Conservation (phyloP, 148 eudicot species). For the Oxyria digyna region DNA sequence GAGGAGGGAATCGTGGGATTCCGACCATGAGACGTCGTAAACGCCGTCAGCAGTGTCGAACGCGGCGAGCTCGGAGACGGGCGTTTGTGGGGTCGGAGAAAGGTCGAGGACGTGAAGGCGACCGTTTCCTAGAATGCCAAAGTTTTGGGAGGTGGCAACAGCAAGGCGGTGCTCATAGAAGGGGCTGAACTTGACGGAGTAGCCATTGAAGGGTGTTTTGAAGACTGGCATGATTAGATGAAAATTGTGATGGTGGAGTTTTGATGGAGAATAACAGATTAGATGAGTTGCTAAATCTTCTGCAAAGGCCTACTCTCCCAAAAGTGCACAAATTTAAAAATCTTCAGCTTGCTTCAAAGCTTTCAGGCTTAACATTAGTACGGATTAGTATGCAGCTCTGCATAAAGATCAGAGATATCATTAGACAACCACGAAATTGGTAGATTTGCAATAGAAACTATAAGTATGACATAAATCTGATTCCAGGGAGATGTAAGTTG, state of each 20-base stretch:
- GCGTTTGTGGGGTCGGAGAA: constrained; percentile 18
- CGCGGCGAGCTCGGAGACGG: constrained; percentile 46
- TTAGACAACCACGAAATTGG: too few relatives aligned
- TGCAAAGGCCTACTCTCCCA: too few relatives aligned
- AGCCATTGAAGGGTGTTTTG: constrained; percentile 84
- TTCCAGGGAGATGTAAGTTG: too few relatives aligned
- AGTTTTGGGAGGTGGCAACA: constrained; percentile 87
- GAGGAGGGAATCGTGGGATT: constrained; percentile 71
- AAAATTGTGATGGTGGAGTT: background rate
- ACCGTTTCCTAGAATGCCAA: constrained; percentile 97
- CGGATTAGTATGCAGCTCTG: too few relatives aligned
- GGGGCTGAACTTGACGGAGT: constrained; percentile 96
- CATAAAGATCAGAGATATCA: too few relatives aligned
- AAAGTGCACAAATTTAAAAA: too few relatives aligned
- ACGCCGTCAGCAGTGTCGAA: constrained; percentile 97
- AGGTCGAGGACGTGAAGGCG: constrained; percentile 78
- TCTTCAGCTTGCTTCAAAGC: too few relatives aligned
- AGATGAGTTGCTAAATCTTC: too few relatives aligned
- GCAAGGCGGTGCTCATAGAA: constrained; percentile 80
- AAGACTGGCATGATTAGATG: constrained; percentile 48
- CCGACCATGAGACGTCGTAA: constrained; percentile 91
- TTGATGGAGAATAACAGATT: too few relatives aligned
- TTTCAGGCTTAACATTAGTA: too few relatives aligned
- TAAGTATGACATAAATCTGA: too few relatives aligned
- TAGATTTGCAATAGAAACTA: too few relatives aligned